These are phyloP conservation scores for Wickerhamiella australiensis DNA, from an alignment of 805 yeast species.

Conservation along the genomic window DNA sequence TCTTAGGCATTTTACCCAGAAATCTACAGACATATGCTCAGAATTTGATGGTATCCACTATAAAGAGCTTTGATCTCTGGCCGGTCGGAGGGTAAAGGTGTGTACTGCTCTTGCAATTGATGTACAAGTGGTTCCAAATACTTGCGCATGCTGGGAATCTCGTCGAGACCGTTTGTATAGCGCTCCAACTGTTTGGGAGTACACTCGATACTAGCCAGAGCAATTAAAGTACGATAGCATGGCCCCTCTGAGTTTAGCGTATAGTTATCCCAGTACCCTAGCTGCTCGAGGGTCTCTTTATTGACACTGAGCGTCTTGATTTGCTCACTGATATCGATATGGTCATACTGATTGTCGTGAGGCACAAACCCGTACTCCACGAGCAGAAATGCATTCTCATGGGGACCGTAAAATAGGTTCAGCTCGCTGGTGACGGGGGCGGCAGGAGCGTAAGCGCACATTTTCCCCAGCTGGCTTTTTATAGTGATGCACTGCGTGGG, in stretches of 20 bases:
- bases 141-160: background rate
- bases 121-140: background rate
- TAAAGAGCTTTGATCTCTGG: conserved; percentile 1
- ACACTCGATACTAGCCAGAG: conserved; percentile 37
- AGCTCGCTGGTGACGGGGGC: conserved; percentile 36
- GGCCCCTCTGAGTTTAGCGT: conserved; percentile 42
- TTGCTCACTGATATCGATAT: conserved; percentile 45
- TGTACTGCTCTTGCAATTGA: background rate
- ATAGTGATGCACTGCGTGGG: conserved; percentile 19
- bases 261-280: conserved; percentile 62
- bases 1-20: background rate
- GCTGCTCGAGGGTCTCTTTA: conserved; percentile 38
- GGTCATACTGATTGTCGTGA: conserved; percentile 51
- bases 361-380: conserved; percentile 80
- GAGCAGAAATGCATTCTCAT: conserved; percentile 66
- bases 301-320: conserved; percentile 28
- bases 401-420: conserved; percentile 74
- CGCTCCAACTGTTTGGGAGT: background rate
- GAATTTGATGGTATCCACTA: background rate
- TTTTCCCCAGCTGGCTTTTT: conserved; percentile 40
- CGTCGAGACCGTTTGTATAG: background rate
- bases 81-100: background rate
- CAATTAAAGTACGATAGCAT: conserved; percentile 68
- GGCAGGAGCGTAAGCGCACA: conserved; percentile 37
- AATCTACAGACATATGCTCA: background rate